A percentile compares a stretch with the other conserved stretches of the same genome.
These are phyloP conservation scores for Rhizopogon parksii DNA, from an alignment of 1,284 basidiomycete species.

Conservation along the genomic window DNA sequence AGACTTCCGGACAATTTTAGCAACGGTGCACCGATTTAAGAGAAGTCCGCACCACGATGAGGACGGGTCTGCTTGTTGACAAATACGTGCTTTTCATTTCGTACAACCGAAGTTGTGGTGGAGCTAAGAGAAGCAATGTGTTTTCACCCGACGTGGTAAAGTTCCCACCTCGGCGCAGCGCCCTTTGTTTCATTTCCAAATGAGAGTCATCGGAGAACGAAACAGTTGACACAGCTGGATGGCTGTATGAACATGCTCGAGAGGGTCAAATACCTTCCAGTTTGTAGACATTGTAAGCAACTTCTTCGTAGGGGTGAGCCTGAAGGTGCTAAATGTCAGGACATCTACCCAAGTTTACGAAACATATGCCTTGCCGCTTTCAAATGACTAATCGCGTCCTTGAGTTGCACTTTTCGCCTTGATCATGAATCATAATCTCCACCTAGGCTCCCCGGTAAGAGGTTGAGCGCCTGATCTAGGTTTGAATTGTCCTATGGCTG, in stretches of 20 bases:
- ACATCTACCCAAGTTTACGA: neutral
- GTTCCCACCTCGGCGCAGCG: neutral
- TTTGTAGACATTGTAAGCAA: constrained; percentile 50
- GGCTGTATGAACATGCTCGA: neutral
- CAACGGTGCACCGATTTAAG: neutral
- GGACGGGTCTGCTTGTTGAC: neutral
- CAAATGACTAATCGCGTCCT: constrained; percentile 36
- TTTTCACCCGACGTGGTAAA: neutral
- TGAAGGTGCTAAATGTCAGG: neutral
- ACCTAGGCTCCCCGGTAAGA: constrained; percentile 38
- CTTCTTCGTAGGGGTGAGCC: constrained; percentile 52
- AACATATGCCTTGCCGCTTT: constrained; percentile 35
- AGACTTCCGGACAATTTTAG: neutral
- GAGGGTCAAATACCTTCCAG: constrained; percentile 35
- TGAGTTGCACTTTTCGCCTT: constrained; percentile 32
- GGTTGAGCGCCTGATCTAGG: constrained; percentile 39
- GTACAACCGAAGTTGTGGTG: neutral
- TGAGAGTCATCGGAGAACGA: neutral
- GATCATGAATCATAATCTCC: constrained; percentile 44
- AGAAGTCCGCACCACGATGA: neutral
- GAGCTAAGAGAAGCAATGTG: neutral
- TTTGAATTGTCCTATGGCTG: constrained; percentile 32
- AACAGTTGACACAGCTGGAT: neutral
- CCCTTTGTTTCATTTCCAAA: neutral
- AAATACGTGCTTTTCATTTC: constrained; percentile 1